Evolutionary conservation across 768 basidiomycete genomes (phyloP).

Genomic region (Pleurotus citrinopileatus): DNA sequence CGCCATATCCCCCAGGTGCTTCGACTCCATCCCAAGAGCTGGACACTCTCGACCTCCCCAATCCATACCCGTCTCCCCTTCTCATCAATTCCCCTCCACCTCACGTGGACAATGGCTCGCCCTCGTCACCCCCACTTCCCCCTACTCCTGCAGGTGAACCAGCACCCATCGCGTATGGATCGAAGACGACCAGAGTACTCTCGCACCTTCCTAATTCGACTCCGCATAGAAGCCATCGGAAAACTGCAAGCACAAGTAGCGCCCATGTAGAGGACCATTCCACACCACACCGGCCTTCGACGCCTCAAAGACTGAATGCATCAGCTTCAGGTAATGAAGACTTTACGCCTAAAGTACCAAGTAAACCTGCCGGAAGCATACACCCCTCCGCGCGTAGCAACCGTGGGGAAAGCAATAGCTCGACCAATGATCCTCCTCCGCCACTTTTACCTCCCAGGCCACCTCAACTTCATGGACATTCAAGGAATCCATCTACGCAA

Average conservation of each 20-base stretch:
- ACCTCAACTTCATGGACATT: not conserved
- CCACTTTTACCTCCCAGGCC: constrained; percentile 4
- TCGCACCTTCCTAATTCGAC: constrained; percentile 39
- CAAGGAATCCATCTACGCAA: constrained; percentile 5
- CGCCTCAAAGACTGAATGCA: constrained; percentile 24
- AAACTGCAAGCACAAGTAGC: constrained; percentile 4
- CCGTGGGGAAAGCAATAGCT: not conserved
- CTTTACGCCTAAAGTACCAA: constrained; percentile 69
- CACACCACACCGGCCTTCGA: constrained; percentile 10
- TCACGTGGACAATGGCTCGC: constrained; percentile 21
- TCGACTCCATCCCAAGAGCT: not conserved
- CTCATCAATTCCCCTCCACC: not conserved
- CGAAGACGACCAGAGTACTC: constrained; percentile 64
- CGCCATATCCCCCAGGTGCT: not conserved
- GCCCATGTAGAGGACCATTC: not conserved
- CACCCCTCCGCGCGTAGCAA: constrained; percentile 52
- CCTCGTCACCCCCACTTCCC: constrained; percentile 65
- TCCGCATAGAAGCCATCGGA: constrained; percentile 6
- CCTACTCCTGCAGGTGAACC: constrained; percentile 70
- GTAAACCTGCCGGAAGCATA: constrained; percentile 69
- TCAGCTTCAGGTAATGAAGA: constrained; percentile 38
- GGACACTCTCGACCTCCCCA: not conserved
- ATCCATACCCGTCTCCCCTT: not conserved
- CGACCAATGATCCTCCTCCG: not conserved
- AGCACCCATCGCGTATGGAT: constrained; percentile 62